These are phyloP conservation scores for Leccinum subrobustum DNA, from an alignment of 1,284 basidiomycete species.

Conservation along the genomic window DNA sequence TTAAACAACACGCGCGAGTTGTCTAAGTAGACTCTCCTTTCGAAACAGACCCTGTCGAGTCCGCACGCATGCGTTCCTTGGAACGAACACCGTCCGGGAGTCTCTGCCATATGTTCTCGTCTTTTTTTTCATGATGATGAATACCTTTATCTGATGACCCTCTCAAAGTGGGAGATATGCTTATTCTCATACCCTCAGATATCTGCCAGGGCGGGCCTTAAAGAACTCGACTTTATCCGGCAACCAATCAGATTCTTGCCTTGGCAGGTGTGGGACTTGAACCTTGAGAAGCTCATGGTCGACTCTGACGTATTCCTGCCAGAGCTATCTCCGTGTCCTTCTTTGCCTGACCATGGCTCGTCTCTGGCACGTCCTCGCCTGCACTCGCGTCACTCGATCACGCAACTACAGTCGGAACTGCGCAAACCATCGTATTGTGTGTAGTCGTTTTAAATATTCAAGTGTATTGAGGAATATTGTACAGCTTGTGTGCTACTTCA, in stretches of 20 bases:
- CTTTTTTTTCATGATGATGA: no score
- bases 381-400: no score
- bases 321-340: no score
- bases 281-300: constrained; percentile 44
- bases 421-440: no score
- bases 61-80: constrained; percentile 26
- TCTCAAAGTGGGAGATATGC: constrained; percentile 40
- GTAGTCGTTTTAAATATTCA: no score
- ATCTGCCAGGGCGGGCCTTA: constrained; percentile 51
- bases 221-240: constrained; percentile 58
- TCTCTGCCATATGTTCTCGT: constrained; percentile 17
- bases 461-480: no score
- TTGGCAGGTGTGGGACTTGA: constrained; percentile 60
- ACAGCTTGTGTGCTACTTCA: no score
- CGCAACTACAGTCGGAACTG: no score
- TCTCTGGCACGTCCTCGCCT: no score
- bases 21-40: constrained; percentile 28
- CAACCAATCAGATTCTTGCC: constrained; percentile 65
- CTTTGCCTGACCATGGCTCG: no score
- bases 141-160: constrained; percentile 5
- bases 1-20: constrained; percentile 34
- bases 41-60: constrained; percentile 13
- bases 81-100: constrained; percentile 32
- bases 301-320: constrained; percentile 37
- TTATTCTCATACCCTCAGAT: constrained; percentile 63